A percentile compares a stretch with the other conserved stretches of the same genome.
phyloP scores from a whole-genome alignment of 1,284 basidiomycete species.

The Sphagnurus paluster region DNA sequence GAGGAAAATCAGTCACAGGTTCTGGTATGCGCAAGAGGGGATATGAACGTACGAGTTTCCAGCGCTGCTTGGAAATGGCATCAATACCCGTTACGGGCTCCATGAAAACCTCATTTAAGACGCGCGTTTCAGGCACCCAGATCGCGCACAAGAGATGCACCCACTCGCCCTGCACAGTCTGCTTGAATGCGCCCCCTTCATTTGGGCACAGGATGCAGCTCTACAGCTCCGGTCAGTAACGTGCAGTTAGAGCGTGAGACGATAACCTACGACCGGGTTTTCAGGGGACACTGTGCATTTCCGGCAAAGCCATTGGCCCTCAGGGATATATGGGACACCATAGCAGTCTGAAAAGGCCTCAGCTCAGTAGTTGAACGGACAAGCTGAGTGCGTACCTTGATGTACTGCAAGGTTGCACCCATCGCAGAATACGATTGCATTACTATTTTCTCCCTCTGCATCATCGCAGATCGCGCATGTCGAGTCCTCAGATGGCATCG shows the following conservation, averaged over 20 bases:
- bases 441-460: slow-evolving; percentile 97
- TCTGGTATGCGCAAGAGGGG: neutral
- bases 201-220: slow-evolving; percentile 94
- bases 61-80: slow-evolving; percentile 85
- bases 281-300: slow-evolving; percentile 99
- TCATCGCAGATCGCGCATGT: slow-evolving; percentile 98
- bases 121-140: slow-evolving; percentile 95
- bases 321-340: slow-evolving; percentile 98
- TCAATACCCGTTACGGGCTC: slow-evolving; percentile 95
- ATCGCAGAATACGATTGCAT: slow-evolving; percentile 99
- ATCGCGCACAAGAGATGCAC: slow-evolving; percentile 96
- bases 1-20: slow-evolving; percentile 4
- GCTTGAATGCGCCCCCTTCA: slow-evolving; percentile 98
- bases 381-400: slow-evolving; percentile 66
- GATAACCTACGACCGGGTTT: slow-evolving; percentile 79
- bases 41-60: slow-evolving; percentile 78
- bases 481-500: slow-evolving; percentile 88
- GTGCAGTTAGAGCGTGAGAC: neutral
- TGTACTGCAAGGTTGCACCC: slow-evolving; percentile 99
- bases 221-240: slow-evolving; percentile 38
- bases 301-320: slow-evolving; percentile 98
- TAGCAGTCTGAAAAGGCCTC: slow-evolving; percentile 78
- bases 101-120: slow-evolving; percentile 97
- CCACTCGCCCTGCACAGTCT: slow-evolving; percentile 93
- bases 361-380: neutral